Evolutionary conservation across 805 yeast species (phyloP).

Genomic region (Lipomyces sp.): DNA sequence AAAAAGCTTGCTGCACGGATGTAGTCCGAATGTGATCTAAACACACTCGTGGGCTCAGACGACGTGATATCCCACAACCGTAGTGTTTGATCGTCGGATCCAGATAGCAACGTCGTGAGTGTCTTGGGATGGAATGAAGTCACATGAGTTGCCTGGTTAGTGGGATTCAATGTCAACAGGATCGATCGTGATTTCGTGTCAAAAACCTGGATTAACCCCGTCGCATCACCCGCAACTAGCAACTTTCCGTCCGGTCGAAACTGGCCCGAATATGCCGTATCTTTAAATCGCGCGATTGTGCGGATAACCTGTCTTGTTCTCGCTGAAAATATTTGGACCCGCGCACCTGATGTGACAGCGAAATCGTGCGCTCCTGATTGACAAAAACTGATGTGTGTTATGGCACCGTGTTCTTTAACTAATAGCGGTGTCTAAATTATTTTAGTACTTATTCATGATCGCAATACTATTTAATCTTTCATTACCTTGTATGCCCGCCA

Average conservation of each 20-base stretch:
- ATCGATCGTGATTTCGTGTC: constrained; percentile 82
- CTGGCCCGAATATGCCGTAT: constrained; percentile 89
- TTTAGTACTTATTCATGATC: background rate
- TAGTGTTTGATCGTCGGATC: constrained; percentile 87
- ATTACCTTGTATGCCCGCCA: constrained; percentile 76
- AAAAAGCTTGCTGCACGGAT: constrained; percentile 75
- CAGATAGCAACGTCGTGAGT: constrained; percentile 77
- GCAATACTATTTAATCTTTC: background rate
- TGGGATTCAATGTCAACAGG: constrained; percentile 79
- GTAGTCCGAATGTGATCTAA: constrained; percentile 82
- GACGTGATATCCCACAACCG: constrained; percentile 88
- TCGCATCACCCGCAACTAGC: constrained; percentile 91
- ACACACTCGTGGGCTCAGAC: constrained; percentile 72
- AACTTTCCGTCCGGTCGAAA: constrained; percentile 90
- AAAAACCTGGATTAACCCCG: constrained; percentile 88
- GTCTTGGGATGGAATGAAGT: constrained; percentile 85
- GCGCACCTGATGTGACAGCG: constrained; percentile 88
- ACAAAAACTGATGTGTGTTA: constrained; percentile 84
- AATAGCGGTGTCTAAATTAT: constrained; percentile 66
- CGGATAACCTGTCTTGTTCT: constrained; percentile 89
- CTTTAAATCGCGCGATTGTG: constrained; percentile 86
- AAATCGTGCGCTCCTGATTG: constrained; percentile 87
- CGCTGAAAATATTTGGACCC: constrained; percentile 92
- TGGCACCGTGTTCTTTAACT: constrained; percentile 91
- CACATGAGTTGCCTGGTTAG: constrained; percentile 88